Evolutionary conservation across 108 stramenopile species (phyloP).

Genomic region (Pseudonitzschia pungens): DNA sequence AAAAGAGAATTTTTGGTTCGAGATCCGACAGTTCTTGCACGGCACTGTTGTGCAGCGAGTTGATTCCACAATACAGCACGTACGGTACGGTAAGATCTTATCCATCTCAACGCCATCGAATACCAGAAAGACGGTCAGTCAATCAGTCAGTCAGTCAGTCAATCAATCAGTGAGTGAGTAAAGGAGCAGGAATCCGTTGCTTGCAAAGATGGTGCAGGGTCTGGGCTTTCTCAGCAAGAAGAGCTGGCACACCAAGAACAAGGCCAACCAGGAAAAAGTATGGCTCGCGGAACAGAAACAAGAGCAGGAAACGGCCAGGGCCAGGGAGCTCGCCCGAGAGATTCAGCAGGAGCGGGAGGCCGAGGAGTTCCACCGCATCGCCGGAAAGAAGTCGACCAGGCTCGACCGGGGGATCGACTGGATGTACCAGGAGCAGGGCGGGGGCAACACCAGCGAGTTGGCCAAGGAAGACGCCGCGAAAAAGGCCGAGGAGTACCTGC

Average conservation of each 20-base stretch:
- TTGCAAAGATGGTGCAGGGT: conserved; percentile 65
- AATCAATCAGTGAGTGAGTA: no score
- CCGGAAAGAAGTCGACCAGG: conserved; percentile 50
- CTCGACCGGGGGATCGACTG: conserved; percentile 88
- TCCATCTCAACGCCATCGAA: no score
- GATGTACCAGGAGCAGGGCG: conserved; percentile 82
- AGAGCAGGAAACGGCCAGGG: conserved; percentile 72
- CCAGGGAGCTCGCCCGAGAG: conserved; percentile 85
- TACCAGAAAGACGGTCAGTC: no score
- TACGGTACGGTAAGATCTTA: no score
- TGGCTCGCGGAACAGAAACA: conserved; percentile 93
- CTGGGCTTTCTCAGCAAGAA: conserved; percentile 93
- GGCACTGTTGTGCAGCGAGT: no score
- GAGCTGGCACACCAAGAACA: conserved; percentile 91
- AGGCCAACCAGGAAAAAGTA: conserved; percentile 94
- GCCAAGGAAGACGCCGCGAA: conserved; percentile 67
- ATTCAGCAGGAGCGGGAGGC: conserved; percentile 90
- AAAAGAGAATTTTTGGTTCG: no score
- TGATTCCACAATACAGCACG: no score
- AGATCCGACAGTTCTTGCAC: no score
- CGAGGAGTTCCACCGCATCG: conserved; percentile 82
- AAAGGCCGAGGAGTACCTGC: conserved; percentile 81
- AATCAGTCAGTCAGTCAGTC: no score
- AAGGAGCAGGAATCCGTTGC: neutral
- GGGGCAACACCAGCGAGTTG: conserved; percentile 19